These are phyloP conservation scores for Glarea lozoyensis DNA, from an alignment of 495 filamentous ascomycete genomes.

Conservation along the genomic window DNA sequence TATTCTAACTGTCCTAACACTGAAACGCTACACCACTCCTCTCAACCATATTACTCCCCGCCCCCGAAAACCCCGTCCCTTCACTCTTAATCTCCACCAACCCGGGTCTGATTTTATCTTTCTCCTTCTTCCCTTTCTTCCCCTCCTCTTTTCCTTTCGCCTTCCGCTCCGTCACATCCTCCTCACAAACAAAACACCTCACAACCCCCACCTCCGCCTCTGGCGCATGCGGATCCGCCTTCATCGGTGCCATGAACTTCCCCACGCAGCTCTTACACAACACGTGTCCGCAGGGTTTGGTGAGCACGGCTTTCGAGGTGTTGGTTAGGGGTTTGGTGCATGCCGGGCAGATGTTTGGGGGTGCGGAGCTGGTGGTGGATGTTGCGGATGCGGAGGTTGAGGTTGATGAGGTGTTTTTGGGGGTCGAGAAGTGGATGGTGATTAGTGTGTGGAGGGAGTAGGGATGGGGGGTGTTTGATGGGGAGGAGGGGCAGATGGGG, in stretches of 20 bases:
- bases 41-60: conserved; percentile 73
- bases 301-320: conserved; percentile 72
- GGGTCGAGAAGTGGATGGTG: conserved; percentile 71
- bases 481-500: conserved; percentile 74
- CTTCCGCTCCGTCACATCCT: conserved; percentile 50
- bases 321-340: conserved; percentile 84
- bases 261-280: conserved; percentile 81
- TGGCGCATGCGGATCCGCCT: conserved; percentile 56
- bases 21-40: conserved; percentile 78
- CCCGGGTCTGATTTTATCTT: conserved; percentile 57
- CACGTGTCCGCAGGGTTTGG: conserved; percentile 91
- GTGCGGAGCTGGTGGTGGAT: conserved; percentile 38
- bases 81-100: conserved; percentile 79
- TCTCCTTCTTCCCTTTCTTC: conserved; percentile 45
- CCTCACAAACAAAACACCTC: conserved; percentile 83
- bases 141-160: conserved; percentile 32
- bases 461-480: conserved; percentile 56
- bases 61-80: conserved; percentile 87
- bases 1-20: too few species aligned
- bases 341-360: conserved; percentile 67
- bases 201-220: conserved; percentile 44
- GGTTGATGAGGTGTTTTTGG: conserved; percentile 53
- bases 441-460: conserved; percentile 80
- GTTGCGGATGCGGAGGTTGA: too few species aligned
- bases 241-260: conserved; percentile 68